These are phyloP conservation scores for Lasiosphaeria miniovina DNA, from an alignment of 495 filamentous ascomycete species.

Conservation along the genomic window DNA sequence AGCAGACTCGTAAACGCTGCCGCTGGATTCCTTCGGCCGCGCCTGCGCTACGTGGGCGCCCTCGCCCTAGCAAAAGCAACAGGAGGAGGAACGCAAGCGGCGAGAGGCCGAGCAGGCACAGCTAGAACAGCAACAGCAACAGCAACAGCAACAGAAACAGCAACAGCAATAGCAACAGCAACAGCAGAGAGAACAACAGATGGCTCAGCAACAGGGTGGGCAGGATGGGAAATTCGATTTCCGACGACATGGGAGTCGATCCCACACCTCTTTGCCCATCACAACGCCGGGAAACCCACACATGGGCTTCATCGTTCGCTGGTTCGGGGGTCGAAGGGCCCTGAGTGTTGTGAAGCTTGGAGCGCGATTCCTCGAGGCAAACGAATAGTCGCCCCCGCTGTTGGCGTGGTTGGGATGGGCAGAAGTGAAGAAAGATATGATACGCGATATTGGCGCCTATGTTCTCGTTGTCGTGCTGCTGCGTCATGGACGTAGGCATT, in stretches of 20 bases:
- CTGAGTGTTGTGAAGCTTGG: too few relatives aligned
- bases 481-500: constrained; percentile 38
- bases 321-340: too few relatives aligned
- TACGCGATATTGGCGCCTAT: constrained; percentile 47
- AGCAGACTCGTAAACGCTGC: too few relatives aligned
- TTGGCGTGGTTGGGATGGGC: constrained; percentile 44
- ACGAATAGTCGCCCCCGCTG: constrained; percentile 44
- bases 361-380: too few relatives aligned
- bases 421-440: constrained; percentile 50
- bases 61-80: constrained; percentile 60
- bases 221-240: constrained; percentile 43
- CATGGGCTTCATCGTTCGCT: too few relatives aligned
- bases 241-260: too few relatives aligned
- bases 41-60: too few relatives aligned
- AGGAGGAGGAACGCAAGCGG: constrained; percentile 60
- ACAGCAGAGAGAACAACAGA: constrained; percentile 48
- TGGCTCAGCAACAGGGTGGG: constrained; percentile 40
- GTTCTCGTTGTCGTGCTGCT: constrained; percentile 39
- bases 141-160: too few relatives aligned
- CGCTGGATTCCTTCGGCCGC: too few relatives aligned
- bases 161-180: too few relatives aligned
- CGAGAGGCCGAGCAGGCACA: constrained; percentile 59
- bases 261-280: too few relatives aligned
- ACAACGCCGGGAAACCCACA: too few relatives aligned
- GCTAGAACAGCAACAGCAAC: constrained; percentile 42